Percentiles rank a stretch among this genome's conserved stretches.
Conservation (phyloP, 345 rosid species). For the Raphanus sativus region DNA sequence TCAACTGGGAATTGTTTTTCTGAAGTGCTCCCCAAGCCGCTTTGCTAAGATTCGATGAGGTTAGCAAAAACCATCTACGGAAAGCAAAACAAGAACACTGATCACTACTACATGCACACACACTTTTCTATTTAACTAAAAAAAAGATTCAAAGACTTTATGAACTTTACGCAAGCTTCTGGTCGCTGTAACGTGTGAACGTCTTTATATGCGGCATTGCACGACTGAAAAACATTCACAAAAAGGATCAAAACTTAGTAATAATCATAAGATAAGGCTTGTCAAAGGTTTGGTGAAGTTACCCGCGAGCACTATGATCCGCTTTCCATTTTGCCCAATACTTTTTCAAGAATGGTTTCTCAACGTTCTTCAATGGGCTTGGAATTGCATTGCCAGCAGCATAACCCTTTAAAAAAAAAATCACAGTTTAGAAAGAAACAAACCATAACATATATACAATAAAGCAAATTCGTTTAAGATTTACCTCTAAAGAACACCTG, state of each 20-base stretch:
- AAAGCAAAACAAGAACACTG: slow-evolving; percentile 10
- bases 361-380: slow-evolving; percentile 86
- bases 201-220: slow-evolving; percentile 99
- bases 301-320: slow-evolving; percentile 78
- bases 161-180: slow-evolving; percentile 74
- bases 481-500: slow-evolving; percentile 91
- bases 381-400: slow-evolving; percentile 91
- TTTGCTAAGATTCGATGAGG: slow-evolving; percentile 94
- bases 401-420: slow-evolving; percentile 62
- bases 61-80: slow-evolving; percentile 82
- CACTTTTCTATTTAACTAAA: background rate
- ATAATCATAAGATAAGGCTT: background rate
- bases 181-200: slow-evolving; percentile 72
- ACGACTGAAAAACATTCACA: slow-evolving; percentile 48
- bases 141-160: slow-evolving; percentile 6
- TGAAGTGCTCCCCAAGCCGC: slow-evolving; percentile 98
- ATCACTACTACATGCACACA: slow-evolving; percentile 1
- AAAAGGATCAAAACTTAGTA: slow-evolving; percentile 20
- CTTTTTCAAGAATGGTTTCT: slow-evolving; percentile 71
- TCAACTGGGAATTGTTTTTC: slow-evolving; percentile 89
- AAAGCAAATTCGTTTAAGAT: background rate
- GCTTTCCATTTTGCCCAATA: slow-evolving; percentile 97
- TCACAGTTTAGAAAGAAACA: slow-evolving; percentile 27
- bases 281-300: background rate
- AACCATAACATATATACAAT: background rate